Base-by-base conservation (phyloP, 2,329 filamentous ascomycete genomes). In the Trichoderma guizhouense region DNA sequence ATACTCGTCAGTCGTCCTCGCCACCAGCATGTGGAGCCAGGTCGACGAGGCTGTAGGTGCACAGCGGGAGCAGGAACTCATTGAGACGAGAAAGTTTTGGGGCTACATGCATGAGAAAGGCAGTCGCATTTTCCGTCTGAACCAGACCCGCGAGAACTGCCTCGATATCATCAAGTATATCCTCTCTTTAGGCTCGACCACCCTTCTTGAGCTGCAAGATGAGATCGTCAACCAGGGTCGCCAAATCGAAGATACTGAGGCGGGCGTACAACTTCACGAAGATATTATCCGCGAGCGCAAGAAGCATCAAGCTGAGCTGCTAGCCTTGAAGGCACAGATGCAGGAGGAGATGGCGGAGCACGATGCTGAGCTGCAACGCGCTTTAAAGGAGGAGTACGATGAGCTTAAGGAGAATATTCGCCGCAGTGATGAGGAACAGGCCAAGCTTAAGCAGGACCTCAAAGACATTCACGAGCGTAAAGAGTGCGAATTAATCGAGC, bases 81-180 rank as follows among this genome's bases (percentile, higher is more conserved):
- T 21, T 24, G n/a, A 51, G n/a, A 51, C 43, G 2, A 0, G 0
- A 2, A 21, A 51, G 2, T 51, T 51, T 24, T 51, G 43, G 43
- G 43, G 43, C 5, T 0, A 24, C 11, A 51, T 51, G 43, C 43
- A 51, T 21, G 0, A 51, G 5, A 21, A 21, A 5, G n/a, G 43
- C 9, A 51, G 43, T 11, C 0, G 1, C 0, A 2, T 51, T n/a
- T 51, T 51, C n/a, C 43, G 43, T 3, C 9, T 51, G 0, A 0
- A n/a, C n/a, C 43, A 2, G 43, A 21, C 43, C n/a, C 43, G 43
- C 9, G 43, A 51, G 1, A 51, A n/a, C n/a, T 51, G n/a, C 43
- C 43, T 51, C 9, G 11, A 3, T 12, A 24, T 51, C 2, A 14
- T 51, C 9, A 11, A 12, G 43, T 12, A 51, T 24, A 51, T 51